phyloP scores from a whole-genome alignment of 345 rosid genomes.

The Trapa incisa region DNA sequence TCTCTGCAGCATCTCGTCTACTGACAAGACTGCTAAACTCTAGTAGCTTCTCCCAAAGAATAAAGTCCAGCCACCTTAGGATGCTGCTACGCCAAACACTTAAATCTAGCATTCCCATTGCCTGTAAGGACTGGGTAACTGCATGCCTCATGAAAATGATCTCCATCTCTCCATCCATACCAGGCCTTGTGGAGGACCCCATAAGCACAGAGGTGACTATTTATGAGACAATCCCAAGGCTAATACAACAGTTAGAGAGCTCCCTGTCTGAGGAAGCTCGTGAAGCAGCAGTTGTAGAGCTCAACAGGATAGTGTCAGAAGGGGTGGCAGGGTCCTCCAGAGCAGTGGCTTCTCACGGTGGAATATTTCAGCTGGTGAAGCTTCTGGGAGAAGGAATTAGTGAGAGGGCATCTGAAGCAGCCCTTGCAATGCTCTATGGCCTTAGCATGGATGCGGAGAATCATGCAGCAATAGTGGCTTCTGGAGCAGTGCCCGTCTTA shows the following conservation, averaged over 20 bases:
- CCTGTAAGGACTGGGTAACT: constrained; percentile 66
- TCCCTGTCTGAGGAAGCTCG: constrained; percentile 36
- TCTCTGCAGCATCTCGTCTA: constrained; percentile 61
- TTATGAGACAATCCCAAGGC: constrained; percentile 69
- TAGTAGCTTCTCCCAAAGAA: constrained; percentile 30
- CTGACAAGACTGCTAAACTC: constrained; percentile 64
- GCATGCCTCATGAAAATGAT: constrained; percentile 62
- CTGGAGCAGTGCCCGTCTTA: constrained; percentile 64
- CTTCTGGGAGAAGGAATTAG: constrained; percentile 46
- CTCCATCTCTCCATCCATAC: constrained; percentile 21
- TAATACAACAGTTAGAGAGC: constrained; percentile 50
- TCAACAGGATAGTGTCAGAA: constrained; percentile 54
- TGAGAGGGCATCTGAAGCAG: constrained; percentile 49
- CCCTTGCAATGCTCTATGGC: constrained; percentile 51
- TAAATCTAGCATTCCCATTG: constrained; percentile 40
- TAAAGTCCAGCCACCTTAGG: constrained; percentile 23
- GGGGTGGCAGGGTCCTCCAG: constrained; percentile 50
- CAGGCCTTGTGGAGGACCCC: constrained; percentile 26
- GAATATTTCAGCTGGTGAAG: constrained; percentile 55
- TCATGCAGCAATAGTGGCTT: constrained; percentile 52
- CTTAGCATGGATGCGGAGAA: constrained; percentile 81
- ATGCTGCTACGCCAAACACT: constrained; percentile 32
- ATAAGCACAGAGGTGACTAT: constrained; percentile 55
- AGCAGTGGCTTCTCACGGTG: constrained; percentile 50
- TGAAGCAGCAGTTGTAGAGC: constrained; percentile 73